Evolutionary conservation across 176 grass and related monocot species (phyloP), one percentile per base, ranked within the genome.

Genomic region (Metroxylon sagu): DNA sequence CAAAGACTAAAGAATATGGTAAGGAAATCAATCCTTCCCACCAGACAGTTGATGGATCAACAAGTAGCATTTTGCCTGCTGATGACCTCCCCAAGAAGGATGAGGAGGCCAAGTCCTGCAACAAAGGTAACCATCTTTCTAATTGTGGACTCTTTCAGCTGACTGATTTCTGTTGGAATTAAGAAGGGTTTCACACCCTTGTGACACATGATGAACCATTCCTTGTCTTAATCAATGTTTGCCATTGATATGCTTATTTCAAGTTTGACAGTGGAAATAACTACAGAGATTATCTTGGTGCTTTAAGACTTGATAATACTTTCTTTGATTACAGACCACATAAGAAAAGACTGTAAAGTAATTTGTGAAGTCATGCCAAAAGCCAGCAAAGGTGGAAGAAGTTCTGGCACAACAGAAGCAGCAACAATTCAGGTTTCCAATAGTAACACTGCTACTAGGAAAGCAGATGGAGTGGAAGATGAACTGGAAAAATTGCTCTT

Each of bases 401-500:
- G 31, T 14, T 31, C 57, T 70, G 73, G 73, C 50, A 18, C 59
- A 4, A 48, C 28, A 31, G 81, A 69, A 67, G 29, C 72, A 50
- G 51, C 49, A 43, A 2, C 35, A 5, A n/a, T 48, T 54, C 51
- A 25, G 51, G 15, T 54, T 39, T 51, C 49, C 15, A 19, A 43
- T 56, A 26, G 64, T 71, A 79, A 26, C 30, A 28, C 5, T 53
- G 12, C 29, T 8, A 25, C 5, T 60, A 54, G 48, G 64, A 66
- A 59, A 77, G 49, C 52, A 39, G 17, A 18, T 61, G 74, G 71
- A 71, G 68, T 71, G 57, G 81, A 50, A 56, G 82, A 70, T 10
- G 80, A 90, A 54, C 77, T 79, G 21, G 80, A 16, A 52, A 51
- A 79, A 59, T 29, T 87, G 62, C 83, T 90, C 77, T 64, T 90